phyloP scores from a whole-genome alignment of 2,329 filamentous ascomycete genomes.

The Alternaria brassicae region DNA sequence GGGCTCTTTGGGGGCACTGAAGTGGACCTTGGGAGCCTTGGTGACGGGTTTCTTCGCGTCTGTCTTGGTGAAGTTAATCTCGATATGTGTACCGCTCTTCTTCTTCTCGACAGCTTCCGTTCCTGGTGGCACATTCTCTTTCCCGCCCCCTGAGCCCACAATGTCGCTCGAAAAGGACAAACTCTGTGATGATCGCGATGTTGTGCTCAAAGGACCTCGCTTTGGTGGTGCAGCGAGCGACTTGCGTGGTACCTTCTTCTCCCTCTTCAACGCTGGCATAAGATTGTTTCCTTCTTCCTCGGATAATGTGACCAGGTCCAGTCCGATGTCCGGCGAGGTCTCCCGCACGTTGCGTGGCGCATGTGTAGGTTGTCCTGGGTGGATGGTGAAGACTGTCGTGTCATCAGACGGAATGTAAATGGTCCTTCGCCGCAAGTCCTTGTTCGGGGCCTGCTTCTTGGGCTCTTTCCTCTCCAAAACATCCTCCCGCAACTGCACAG shows the following conservation, averaged over 20 bases:
- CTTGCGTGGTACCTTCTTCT: conserved; percentile 47
- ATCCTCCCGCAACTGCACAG: conserved; percentile 41
- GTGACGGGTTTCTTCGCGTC: conserved; percentile 31
- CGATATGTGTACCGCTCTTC: conserved; percentile 35
- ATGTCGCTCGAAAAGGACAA: conserved; percentile 54
- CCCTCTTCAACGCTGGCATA: conserved; percentile 41
- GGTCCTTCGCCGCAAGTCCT: conserved; percentile 56
- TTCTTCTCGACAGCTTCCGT: conserved; percentile 38
- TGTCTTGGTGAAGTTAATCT: conserved; percentile 42
- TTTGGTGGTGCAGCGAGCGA: conserved; percentile 57
- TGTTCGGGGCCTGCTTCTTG: conserved; percentile 43
- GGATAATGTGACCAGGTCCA: conserved; percentile 49
- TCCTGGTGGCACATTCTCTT: conserved; percentile 69
- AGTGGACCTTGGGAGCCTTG: conserved; percentile 41
- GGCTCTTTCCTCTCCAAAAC: conserved; percentile 41
- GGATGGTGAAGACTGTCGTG: conserved; percentile 60
- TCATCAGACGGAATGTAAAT: conserved; percentile 61
- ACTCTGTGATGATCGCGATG: conserved; percentile 50
- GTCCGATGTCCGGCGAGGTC: conserved; percentile 47
- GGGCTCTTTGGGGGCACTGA: conserved; percentile 31
- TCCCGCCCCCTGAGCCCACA: conserved; percentile 63
- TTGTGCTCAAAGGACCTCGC: conserved; percentile 59
- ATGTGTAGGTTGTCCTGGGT: conserved; percentile 54
- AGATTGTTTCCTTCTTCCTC: conserved; percentile 48
- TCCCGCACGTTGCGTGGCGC: conserved; percentile 36